Evolutionary conservation across 345 rosid genomes (phyloP), one percentile per base, ranked within the genome.

Genomic region (Melaleuca quinquenervia): DNA sequence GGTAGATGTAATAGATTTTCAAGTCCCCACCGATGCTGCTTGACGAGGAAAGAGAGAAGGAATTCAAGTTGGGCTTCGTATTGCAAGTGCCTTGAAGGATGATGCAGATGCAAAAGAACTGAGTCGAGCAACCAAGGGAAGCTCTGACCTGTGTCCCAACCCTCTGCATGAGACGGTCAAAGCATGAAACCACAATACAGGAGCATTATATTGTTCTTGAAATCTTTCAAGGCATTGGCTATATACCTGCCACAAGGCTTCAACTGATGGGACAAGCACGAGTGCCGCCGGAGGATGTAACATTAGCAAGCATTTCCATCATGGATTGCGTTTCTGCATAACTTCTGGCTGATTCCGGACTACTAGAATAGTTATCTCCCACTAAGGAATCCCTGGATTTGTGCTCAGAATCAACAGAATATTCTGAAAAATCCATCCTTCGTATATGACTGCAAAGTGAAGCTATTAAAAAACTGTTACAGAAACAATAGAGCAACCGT

Each of bases 231-330:
- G 8, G 26, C 8, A 75, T 29, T 52, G 18, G 10, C 45, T 49
- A 29, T 45, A 50, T 93, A 96, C 96, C 95, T 93, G 95, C 88
- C 93, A 89, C 98, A 96, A 96, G 84, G 98, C 97, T 18, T 89
- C 91, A 45, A 97, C 92, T 45, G 99, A 96, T 78, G 98, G 99
- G 62, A 90, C 95, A 83, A 97, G 92, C 99, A 97, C 96, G 86
- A 94, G 89, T 52, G 94, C 85, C 41, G 95, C 94, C 86, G 95
- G 89, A 87, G n/a, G 74, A 90, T 96, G 98, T 85, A 97, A 93
- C 82, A 94, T 87, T 83, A 96, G 90, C 88, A 92, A 86, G 87
- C 95, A 89, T 96, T 98, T 78, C 82, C 89, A 58, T 93, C 96
- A 92, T 94, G 92, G 87, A 97, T 90, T 94, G 96, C 21, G 95